Conservation (phyloP, 2,329 filamentous ascomycete genomes). For the Trichoderma atrobrunneum region DNA sequence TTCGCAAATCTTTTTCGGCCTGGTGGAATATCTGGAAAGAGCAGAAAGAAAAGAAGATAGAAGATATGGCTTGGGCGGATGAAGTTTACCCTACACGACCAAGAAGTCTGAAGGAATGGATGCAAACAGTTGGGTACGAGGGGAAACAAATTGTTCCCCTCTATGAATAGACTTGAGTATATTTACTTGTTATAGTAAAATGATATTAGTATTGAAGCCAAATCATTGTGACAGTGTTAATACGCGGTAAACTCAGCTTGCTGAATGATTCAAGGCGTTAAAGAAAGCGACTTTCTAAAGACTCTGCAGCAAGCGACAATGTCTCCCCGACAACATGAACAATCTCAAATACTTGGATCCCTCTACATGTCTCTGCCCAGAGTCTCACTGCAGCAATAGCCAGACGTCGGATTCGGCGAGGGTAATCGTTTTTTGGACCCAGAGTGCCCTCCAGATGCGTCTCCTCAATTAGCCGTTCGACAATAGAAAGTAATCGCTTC, state of each 20-base stretch:
- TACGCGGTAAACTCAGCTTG: not conserved
- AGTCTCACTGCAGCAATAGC: not conserved
- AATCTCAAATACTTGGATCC: not conserved
- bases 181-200: not conserved
- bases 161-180: not conserved
- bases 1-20: not conserved
- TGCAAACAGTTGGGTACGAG: not conserved
- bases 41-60: not conserved
- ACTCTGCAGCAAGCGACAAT: not conserved
- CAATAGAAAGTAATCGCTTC: not conserved
- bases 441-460: not conserved
- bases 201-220: too few relatives aligned
- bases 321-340: not conserved
- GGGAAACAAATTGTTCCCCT: not conserved
- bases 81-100: not conserved
- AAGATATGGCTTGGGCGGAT: not conserved
- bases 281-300: not conserved
- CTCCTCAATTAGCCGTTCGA: not conserved
- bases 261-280: not conserved
- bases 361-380: not conserved
- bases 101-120: not conserved
- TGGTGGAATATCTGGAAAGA: not conserved
- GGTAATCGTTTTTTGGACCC: not conserved
- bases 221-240: too few relatives aligned
- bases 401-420: not conserved